Percentiles rank a stretch among this genome's conserved stretches.
Conservation (phyloP, 495 filamentous ascomycete species). For the Chaetomidium leptoderma region DNA sequence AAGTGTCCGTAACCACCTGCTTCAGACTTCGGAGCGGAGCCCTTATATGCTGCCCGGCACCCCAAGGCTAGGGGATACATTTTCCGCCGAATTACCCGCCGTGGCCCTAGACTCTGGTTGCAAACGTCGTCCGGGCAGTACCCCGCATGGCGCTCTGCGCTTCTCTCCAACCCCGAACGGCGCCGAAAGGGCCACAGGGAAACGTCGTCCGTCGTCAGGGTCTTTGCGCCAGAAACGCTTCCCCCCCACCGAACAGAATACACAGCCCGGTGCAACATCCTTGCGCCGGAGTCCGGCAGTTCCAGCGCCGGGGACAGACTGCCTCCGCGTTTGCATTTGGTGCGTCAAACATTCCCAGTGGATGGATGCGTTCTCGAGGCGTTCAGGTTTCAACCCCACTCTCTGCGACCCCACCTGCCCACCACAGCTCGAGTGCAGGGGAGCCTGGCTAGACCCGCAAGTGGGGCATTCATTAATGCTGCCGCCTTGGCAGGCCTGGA, state of each 20-base stretch:
- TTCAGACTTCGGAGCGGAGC: too few relatives aligned
- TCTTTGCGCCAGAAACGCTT: too few relatives aligned
- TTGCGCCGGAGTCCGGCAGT: neutral
- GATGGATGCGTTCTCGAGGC: too few relatives aligned
- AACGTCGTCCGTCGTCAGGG: neutral
- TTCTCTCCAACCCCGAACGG: neutral
- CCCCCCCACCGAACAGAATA: too few relatives aligned
- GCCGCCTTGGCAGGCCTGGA: neutral
- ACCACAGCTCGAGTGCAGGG: too few relatives aligned
- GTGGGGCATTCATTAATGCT: neutral
- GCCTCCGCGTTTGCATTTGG: too few relatives aligned
- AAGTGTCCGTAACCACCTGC: too few relatives aligned
- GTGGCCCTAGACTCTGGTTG: neutral
- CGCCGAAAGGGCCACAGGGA: neutral
- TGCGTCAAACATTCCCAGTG: too few relatives aligned
- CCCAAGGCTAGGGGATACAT: neutral
- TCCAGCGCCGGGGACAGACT: neutral
- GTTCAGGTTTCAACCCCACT: neutral
- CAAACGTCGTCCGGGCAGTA: neutral
- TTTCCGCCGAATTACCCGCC: constrained; percentile 10
- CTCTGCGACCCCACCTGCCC: neutral
- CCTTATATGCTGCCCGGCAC: neutral
- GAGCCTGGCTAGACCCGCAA: too few relatives aligned
- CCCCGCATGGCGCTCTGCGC: neutral
- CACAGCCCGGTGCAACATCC: neutral